A percentile compares a stretch with the other conserved stretches of the same genome.
Conservation (phyloP, 352 stramenopile species). For the Globisporangium lucens region DNA sequence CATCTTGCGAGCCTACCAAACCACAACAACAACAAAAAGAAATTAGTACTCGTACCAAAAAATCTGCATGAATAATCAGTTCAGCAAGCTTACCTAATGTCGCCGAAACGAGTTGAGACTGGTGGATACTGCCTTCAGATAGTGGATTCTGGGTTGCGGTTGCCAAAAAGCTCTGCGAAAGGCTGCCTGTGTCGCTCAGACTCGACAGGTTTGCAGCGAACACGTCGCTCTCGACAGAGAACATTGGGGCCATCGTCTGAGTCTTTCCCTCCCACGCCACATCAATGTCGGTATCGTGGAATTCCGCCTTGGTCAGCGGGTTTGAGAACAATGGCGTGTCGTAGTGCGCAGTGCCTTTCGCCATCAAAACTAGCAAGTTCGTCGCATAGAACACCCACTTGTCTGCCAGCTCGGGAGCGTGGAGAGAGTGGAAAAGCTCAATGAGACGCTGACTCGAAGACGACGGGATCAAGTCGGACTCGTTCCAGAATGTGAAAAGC, state of each 20-base stretch:
- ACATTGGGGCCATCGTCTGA: constrained; percentile 71
- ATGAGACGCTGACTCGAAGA: constrained; percentile 43
- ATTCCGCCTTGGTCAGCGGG: constrained; percentile 43
- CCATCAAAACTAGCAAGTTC: constrained; percentile 50
- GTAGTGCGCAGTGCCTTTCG: constrained; percentile 24
- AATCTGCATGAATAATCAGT: neutral
- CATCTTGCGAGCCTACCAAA: constrained; percentile 5
- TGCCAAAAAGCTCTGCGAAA: constrained; percentile 12
- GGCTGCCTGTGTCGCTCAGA: neutral
- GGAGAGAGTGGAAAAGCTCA: constrained; percentile 53
- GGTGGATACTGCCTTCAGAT: constrained; percentile 18
- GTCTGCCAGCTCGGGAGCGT: constrained; percentile 40
- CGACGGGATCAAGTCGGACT: constrained; percentile 24
- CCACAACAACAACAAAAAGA: neutral
- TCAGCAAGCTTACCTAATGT: constrained; percentile 16
- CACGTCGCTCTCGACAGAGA: constrained; percentile 63
- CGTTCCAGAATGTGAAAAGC: constrained; percentile 48
- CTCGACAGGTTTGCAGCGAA: constrained; percentile 28
- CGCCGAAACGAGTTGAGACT: constrained; percentile 47
- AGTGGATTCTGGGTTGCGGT: constrained; percentile 19
- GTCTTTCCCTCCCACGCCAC: constrained; percentile 62
- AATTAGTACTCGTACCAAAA: neutral
- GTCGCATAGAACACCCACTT: constrained; percentile 70
- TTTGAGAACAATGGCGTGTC: constrained; percentile 44
- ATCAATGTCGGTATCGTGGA: constrained; percentile 56